A percentile compares a stretch with the other conserved stretches of the same genome.
Evolutionary conservation across 164 flowering plant genomes (phyloP).

Genomic region (grape (Vitis vinifera)): ASM3070453v1 NC_081805.1:7918501-7919000

Average conservation of each 20-base stretch:
- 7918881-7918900: constrained; percentile 74
- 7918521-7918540: constrained; percentile 79
- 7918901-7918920: constrained; percentile 47
- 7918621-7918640: constrained; percentile 51
- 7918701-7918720: constrained; percentile 56
- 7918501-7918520: constrained; percentile 58
- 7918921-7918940: constrained; percentile 1
- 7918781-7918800: constrained; percentile 49
- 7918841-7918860: constrained; percentile 86
- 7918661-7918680: background rate
- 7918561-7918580: constrained; percentile 40
- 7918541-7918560: constrained; percentile 52
- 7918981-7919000: background rate
- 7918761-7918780: constrained; percentile 78
- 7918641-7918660: constrained; percentile 3
- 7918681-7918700: background rate
- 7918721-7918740: constrained; percentile 70
- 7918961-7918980: background rate
- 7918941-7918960: background rate
- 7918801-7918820: constrained; percentile 74
- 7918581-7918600: constrained; percentile 76
- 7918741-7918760: constrained; percentile 62
- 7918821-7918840: constrained; percentile 98
- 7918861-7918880: constrained; percentile 72
- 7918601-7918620: constrained; percentile 71